A percentile compares a stretch with the other conserved stretches of the same genome.
phyloP scores from a whole-genome alignment of 306 rosid genomes.

The Dalbergia cochinchinensis region DNA sequence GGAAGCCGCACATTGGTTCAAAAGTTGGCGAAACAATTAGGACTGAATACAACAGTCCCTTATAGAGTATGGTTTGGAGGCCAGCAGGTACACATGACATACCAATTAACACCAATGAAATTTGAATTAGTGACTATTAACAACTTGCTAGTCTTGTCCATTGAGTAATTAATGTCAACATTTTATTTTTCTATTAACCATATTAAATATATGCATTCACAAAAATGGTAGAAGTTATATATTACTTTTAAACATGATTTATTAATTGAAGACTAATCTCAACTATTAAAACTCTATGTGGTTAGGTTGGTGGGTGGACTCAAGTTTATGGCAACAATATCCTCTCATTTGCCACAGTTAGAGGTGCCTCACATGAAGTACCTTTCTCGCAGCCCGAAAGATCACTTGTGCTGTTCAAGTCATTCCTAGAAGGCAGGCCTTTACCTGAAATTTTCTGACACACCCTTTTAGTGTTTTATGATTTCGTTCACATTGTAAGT shows the following conservation, averaged over 20 bases:
- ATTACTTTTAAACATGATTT: neutral
- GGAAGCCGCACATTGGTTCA: slow-evolving; percentile 92
- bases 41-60: slow-evolving; percentile 77
- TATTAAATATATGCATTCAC: slow-evolving; percentile 22
- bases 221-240: neutral
- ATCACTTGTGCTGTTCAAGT: slow-evolving; percentile 83
- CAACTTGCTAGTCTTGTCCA: neutral
- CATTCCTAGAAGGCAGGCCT: slow-evolving; percentile 77
- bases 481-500: slow-evolving; percentile 58
- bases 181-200: slow-evolving; percentile 35
- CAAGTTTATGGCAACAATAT: slow-evolving; percentile 87
- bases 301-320: slow-evolving; percentile 99
- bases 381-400: slow-evolving; percentile 98
- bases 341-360: slow-evolving; percentile 90
- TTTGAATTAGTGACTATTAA: slow-evolving; percentile 24
- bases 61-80: slow-evolving; percentile 95
- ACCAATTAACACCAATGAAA: slow-evolving; percentile 12
- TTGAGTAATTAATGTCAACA: neutral
- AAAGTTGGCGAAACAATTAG: slow-evolving; percentile 69
- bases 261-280: slow-evolving; percentile 35
- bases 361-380: slow-evolving; percentile 98
- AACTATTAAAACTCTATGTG: slow-evolving; percentile 27
- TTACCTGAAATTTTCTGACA: slow-evolving; percentile 77
- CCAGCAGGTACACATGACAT: slow-evolving; percentile 66
- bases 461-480: slow-evolving; percentile 34